Base-by-base conservation (phyloP, 345 rosid genomes). In the Litchi chinensis region DNA sequence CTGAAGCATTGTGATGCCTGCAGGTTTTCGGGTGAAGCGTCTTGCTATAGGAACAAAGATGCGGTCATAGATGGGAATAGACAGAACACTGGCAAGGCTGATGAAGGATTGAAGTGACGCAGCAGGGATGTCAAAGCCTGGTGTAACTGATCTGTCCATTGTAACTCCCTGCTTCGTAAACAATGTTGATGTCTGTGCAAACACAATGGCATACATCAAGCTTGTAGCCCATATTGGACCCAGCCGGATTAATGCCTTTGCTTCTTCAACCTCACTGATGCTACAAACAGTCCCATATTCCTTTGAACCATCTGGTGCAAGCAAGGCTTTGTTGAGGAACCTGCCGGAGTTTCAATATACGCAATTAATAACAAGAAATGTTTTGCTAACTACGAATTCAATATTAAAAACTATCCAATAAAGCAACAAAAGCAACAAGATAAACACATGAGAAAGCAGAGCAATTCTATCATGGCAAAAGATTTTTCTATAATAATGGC, bases 161-260 rank as follows among this genome's bases (percentile, higher is more conserved):
- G 93, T 90, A 8, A 82, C 84, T 26, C 91, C 93, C 82, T 90
- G 93, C 72, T 85, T 90, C 22, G 91, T 90, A 40, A 88, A 90
- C 85, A 87, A 88, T 44, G 93, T 90, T 18, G 80, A 63, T 65
- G 86, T 71, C 81, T 90, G 93, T 32, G 90, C 85, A 82, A 82
- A 84, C 28, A 87, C 89, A 73, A 88, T 74, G 37, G 90, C 93
- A 24, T 85, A 88, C 12, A 87, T 83, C 76, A 87, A 82, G 85
- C 90, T 71, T 16, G 89, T 85, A 13, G 79, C 73, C 91, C 93
- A 90, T 79, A 90, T 90, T 2, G 91, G 93, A 74, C 82, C 80
- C 6, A 90, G 88, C 72, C 93, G 82, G 39, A 90, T 80, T 57
- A 83, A 84, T 39, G 90, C 79, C 70, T 88, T 90, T 18, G 91